Base-by-base conservation (phyloP, 2,329 filamentous ascomycete species). In the Metarhizium brunneum region DNA sequence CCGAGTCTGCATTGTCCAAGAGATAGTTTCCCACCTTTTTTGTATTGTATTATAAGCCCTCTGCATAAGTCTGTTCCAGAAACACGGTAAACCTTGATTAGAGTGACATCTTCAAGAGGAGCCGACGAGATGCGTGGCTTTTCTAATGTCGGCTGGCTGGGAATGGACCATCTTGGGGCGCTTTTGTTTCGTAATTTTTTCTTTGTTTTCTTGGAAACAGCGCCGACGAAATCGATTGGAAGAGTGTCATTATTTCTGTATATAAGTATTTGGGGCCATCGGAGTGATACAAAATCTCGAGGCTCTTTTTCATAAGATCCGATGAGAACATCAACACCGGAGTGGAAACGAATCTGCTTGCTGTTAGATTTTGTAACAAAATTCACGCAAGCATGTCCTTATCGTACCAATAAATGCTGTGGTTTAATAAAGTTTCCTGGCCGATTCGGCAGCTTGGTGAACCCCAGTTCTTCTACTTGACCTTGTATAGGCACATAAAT, bases 1-100 rank as follows among this genome's bases (percentile, higher is more conserved):
- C 53, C 53, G 20, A 51, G 36, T 16, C 47, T 45, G 38, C 47
- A 54, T 43, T 54, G 47, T 50, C 53, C 53, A 48, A 54, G 53
- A 48, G 47, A 38, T 4, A 35, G 47, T 16, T 35, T 32, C n/a
- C 30, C 18, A n/a, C 47, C 53, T 16, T 30, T 36, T 18, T 38
- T 13, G n/a, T 54, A 54, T 29, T 54, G 47, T 30, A 54, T 30
- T 2, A 54, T 35, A 18, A 54, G 30, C 7, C 53, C 53, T 51
- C 53, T 43, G 20, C 53, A 55, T 13, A 51, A 50, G 6, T 42
- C 13, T 47, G 53, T 55, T 29, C 30, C 53, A 13, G 47, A 20
- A 36, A 47, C 25, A 30, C 45, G 47, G 47, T 38, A 55, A 13
- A 51, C 29, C 38, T 25, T 6, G 13, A 55, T 42, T 36, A 16